A percentile compares a stretch with the other conserved stretches of the same genome.
phyloP scores from a whole-genome alignment of 345 rosid genomes.

The Citrus unshiu region DNA sequence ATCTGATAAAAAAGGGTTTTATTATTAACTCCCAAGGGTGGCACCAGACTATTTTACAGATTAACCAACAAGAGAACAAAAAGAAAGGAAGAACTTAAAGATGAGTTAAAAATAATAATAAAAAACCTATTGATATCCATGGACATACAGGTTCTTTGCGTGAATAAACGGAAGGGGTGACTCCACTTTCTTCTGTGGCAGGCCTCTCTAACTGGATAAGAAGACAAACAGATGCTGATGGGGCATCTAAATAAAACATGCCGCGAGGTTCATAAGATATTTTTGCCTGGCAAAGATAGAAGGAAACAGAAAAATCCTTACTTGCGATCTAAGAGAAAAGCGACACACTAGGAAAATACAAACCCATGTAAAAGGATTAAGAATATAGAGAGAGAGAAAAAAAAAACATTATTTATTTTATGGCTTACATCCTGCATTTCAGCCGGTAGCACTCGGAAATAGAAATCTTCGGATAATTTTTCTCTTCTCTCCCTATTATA shows the following conservation, averaged over 20 bases:
- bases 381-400: neutral
- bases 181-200: constrained; percentile 91
- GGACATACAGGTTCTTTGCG: constrained; percentile 96
- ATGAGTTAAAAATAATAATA: neutral
- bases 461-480: constrained; percentile 86
- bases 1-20: neutral
- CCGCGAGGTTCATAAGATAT: constrained; percentile 63
- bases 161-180: constrained; percentile 90
- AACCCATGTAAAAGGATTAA: neutral
- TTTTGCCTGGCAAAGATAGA: constrained; percentile 49
- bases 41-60: neutral
- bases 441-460: constrained; percentile 65
- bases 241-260: constrained; percentile 87
- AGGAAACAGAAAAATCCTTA: constrained; percentile 5
- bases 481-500: constrained; percentile 95
- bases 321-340: neutral
- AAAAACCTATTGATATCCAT: neutral
- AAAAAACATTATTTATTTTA: neutral
- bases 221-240: constrained; percentile 85
- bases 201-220: constrained; percentile 91
- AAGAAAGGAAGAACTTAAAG: constrained; percentile 1
- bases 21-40: neutral
- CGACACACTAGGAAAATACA: neutral
- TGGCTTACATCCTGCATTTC: constrained; percentile 82
- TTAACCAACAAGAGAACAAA: constrained; percentile 8